phyloP scores from a whole-genome alignment of 805 yeast species.

The Wickerhamomyces bovis region DNA sequence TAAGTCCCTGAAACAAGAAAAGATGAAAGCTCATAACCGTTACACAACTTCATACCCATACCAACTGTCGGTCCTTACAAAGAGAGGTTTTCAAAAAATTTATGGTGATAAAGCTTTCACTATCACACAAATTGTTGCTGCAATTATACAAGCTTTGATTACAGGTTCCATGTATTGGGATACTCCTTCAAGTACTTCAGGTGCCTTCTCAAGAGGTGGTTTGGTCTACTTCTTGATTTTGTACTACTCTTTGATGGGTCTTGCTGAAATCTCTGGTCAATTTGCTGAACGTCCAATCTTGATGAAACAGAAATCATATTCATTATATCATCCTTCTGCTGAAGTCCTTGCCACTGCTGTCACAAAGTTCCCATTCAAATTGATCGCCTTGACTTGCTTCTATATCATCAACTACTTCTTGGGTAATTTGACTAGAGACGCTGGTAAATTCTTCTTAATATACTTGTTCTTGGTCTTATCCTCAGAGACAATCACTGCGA shows the following conservation, averaged over 20 bases:
- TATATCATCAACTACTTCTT: slow-evolving; percentile 50
- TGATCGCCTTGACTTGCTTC: slow-evolving; percentile 40
- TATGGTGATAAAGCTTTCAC: slow-evolving; percentile 53
- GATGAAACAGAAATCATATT: slow-evolving; percentile 65
- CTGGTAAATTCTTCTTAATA: slow-evolving; percentile 51
- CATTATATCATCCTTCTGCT: slow-evolving; percentile 68
- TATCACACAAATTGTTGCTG: slow-evolving; percentile 23
- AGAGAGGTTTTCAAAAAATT: slow-evolving; percentile 49
- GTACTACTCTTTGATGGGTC: slow-evolving; percentile 43
- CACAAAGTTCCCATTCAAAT: slow-evolving; percentile 59
- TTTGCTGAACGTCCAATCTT: slow-evolving; percentile 53
- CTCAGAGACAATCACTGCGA: slow-evolving; percentile 41
- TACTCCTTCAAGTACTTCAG: slow-evolving; percentile 41
- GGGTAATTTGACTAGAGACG: slow-evolving; percentile 41
- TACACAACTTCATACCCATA: slow-evolving; percentile 27
- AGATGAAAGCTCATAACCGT: slow-evolving; percentile 22
- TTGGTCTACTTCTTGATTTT: slow-evolving; percentile 52
- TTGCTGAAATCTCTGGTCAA: slow-evolving; percentile 40
- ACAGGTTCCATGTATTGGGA: slow-evolving; percentile 58
- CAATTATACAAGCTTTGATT: slow-evolving; percentile 51
- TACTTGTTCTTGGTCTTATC: slow-evolving; percentile 38
- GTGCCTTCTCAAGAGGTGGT: slow-evolving; percentile 64
- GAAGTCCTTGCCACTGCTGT: slow-evolving; percentile 61
- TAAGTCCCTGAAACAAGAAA: slow-evolving; percentile 24
- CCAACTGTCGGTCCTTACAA: slow-evolving; percentile 44